Evolutionary conservation across 768 basidiomycete genomes (phyloP), one percentile per base, ranked within the genome.

Genomic region (Saitozyma sp.): DNA sequence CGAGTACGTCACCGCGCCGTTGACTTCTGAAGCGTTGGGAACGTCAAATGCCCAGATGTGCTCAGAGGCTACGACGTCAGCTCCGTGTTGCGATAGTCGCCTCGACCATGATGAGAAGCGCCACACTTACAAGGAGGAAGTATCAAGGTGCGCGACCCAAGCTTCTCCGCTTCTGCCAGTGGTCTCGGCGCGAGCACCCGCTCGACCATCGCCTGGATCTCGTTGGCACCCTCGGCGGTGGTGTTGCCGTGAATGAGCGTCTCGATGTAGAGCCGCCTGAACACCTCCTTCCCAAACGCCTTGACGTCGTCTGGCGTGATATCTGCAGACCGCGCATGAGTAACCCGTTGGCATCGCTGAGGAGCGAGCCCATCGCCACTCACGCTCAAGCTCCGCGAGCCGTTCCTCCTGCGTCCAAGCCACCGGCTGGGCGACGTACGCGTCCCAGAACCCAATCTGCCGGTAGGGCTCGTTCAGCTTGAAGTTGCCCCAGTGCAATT

Each of bases 401-500:
- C 86, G 87, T 71, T 96, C 91, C 40, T 86, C 83, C 20, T 88
- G 75, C 1, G 88, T 89, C 89, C 90, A 97, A 62, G 86, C 84
- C 42, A 82, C 80, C 52, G 89, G 85, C 0, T 87, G 82, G 54
- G 91, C 79, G 9, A 89, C 78, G 77, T 92, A 87, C 16, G 85
- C 84, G 8, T 83, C 82, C 73, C 87, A 92, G 73, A 89, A 62
- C 38, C 38, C 48, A 29, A 89, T 67, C 89, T 87, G 8, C 90
- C 88, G 20, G 93, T 82, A 91, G 1, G 91, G 89, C 78, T 92
- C 89, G 8, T 86, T 86, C 60, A 97, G 84, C 80, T 86, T 87
- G 79, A 92, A 91, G 79, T 97, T 99, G 65, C 88, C 84, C 85
- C 88, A 91, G 79, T 86, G 85, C 46, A 87, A 82, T 91, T 94